Conservation (phyloP, 768 basidiomycete species). For the Fomitopsis serialis region DNA sequence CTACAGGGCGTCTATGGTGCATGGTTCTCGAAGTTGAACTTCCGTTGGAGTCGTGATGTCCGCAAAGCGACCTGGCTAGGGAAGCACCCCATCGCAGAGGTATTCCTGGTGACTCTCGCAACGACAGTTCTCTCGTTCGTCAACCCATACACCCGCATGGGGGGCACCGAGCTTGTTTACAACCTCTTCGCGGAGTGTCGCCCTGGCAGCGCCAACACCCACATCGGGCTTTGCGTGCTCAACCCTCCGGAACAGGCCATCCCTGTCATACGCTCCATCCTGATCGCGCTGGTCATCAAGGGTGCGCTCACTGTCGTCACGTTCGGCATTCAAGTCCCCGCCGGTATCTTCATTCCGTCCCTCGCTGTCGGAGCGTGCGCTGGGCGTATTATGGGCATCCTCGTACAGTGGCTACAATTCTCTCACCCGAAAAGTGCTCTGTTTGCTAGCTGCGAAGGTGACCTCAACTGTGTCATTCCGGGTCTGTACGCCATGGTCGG, state of each 20-base stretch:
- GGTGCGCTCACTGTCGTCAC: constrained; percentile 79
- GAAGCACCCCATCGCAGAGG: constrained; percentile 76
- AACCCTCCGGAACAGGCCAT: constrained; percentile 53
- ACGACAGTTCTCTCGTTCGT: constrained; percentile 79
- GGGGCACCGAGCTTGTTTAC: constrained; percentile 92
- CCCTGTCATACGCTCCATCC: constrained; percentile 59
- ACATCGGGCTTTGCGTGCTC: constrained; percentile 66
- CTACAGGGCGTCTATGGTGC: constrained; percentile 88
- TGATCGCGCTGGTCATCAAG: constrained; percentile 79
- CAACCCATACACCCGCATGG: constrained; percentile 89
- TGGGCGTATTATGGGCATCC: constrained; percentile 80
- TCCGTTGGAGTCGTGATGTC: constrained; percentile 80
- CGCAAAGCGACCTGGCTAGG: constrained; percentile 80
- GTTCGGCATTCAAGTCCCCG: constrained; percentile 88
- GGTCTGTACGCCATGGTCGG: constrained; percentile 96
- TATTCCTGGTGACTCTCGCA: constrained; percentile 71
- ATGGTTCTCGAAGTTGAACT: constrained; percentile 87
- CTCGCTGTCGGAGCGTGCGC: constrained; percentile 91
- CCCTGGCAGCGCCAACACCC: constrained; percentile 44
- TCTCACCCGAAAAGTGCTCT: constrained; percentile 51
- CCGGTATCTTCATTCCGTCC: constrained; percentile 96
- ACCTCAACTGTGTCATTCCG: constrained; percentile 75
- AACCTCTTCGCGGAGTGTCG: constrained; percentile 87
- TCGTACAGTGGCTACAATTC: constrained; percentile 71
- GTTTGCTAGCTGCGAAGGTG: constrained; percentile 63